A percentile compares a stretch with the other conserved stretches of the same genome.
Conservation (phyloP, 169 alveolate species). For the Amoebophrya sp. region DNA sequence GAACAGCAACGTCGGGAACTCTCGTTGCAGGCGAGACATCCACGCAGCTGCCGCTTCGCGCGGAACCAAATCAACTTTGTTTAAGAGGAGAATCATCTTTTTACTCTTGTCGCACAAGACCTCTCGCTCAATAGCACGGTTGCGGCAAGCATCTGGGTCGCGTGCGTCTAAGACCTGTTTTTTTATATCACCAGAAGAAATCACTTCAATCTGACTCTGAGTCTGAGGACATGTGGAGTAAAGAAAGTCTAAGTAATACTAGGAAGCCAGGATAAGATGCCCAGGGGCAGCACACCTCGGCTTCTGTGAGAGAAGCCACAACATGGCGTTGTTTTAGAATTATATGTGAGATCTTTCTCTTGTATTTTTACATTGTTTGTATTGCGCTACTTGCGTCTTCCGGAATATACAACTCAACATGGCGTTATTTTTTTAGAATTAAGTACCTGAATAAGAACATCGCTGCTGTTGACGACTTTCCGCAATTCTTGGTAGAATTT, state of each 20-base stretch:
- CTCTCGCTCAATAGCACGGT: neutral
- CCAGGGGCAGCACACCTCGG: too few species aligned
- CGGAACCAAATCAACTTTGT: conserved; percentile 88
- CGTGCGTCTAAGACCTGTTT: neutral
- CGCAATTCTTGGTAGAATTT: neutral
- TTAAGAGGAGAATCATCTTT: conserved; percentile 74
- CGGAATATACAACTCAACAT: neutral
- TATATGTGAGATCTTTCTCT: too few species aligned
- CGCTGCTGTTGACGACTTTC: neutral
- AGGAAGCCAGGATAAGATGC: too few species aligned
- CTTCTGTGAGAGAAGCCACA: too few species aligned
- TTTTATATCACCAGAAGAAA: too few species aligned
- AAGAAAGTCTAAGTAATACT: too few species aligned
- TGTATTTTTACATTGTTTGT: neutral
- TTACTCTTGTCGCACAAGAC: conserved; percentile 55
- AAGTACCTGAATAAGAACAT: neutral
- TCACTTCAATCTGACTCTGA: too few species aligned
- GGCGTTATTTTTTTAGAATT: neutral
- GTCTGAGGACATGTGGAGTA: too few species aligned
- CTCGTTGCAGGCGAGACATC: conserved; percentile 51
- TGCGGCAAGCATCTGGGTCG: neutral
- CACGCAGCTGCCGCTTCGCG: conserved; percentile 59
- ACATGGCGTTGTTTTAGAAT: too few species aligned
- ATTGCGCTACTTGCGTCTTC: neutral
- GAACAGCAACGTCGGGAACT: conserved; percentile 52